Conservation (phyloP, 1,284 basidiomycete genomes). For the Trametes polyzona region DNA sequence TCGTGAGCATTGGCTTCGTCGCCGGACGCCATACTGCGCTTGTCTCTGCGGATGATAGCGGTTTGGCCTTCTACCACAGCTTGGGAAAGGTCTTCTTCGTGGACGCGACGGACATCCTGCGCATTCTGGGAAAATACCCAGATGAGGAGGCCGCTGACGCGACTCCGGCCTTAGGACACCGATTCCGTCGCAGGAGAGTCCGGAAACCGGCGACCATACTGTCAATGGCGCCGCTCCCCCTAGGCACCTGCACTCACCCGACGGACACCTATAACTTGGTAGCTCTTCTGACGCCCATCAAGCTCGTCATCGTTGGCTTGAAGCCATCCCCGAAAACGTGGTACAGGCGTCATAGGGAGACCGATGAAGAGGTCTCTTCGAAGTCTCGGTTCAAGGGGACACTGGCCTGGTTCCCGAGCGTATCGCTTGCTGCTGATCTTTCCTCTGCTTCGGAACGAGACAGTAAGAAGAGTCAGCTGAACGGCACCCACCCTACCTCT, state of each 20-base stretch:
- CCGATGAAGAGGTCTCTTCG: slow-evolving; percentile 46
- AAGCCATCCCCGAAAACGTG: slow-evolving; percentile 94
- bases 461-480: slow-evolving; percentile 35
- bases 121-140: slow-evolving; percentile 92
- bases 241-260: slow-evolving; percentile 76
- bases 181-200: slow-evolving; percentile 37
- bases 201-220: slow-evolving; percentile 67
- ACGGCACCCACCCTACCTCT: slow-evolving; percentile 19
- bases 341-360: slow-evolving; percentile 78
- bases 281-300: slow-evolving; percentile 87
- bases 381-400: slow-evolving; percentile 60
- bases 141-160: slow-evolving; percentile 45
- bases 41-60: slow-evolving; percentile 89
- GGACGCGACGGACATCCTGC: slow-evolving; percentile 92
- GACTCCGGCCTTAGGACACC: slow-evolving; percentile 22
- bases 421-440: slow-evolving; percentile 29
- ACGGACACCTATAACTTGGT: slow-evolving; percentile 87
- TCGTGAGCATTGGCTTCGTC: slow-evolving; percentile 89
- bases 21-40: slow-evolving; percentile 93
- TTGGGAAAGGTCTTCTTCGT: slow-evolving; percentile 95
- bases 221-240: slow-evolving; percentile 81
- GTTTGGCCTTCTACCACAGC: slow-evolving; percentile 95
- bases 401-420: slow-evolving; percentile 81
- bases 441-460: slow-evolving; percentile 30
- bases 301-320: slow-evolving; percentile 91